Evolutionary conservation across 2,329 filamentous ascomycete genomes (phyloP).

Genomic region (Pseudocercospora crystallina): DNA sequence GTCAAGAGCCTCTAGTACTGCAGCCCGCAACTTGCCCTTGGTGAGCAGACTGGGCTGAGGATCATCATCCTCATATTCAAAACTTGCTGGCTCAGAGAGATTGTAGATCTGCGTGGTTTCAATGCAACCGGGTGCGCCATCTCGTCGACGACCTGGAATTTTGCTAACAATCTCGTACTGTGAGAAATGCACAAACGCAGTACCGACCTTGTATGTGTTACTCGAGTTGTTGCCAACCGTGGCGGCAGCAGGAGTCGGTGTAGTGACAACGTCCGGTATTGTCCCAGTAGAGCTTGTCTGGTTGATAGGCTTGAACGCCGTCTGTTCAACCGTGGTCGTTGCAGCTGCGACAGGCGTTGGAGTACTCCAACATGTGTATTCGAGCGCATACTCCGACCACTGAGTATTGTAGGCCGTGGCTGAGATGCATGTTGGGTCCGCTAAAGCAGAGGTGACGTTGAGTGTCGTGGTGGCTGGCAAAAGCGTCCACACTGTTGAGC

Average conservation of each 20-base stretch:
- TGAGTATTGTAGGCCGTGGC: conserved; percentile 23
- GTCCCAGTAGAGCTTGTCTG: conserved; percentile 28
- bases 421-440: conserved; percentile 27
- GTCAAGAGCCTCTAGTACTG: conserved; percentile 35
- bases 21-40: conserved; percentile 31
- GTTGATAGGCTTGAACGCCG: conserved; percentile 29
- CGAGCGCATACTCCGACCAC: conserved; percentile 16
- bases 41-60: conserved; percentile 30
- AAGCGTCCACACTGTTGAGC: conserved; percentile 33
- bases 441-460: conserved; percentile 34
- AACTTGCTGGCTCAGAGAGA: conserved; percentile 37
- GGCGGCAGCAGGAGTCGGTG: conserved; percentile 31
- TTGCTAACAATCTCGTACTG: conserved; percentile 43
- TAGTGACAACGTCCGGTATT: conserved; percentile 31
- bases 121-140: conserved; percentile 33
- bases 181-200: conserved; percentile 46
- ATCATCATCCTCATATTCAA: conserved; percentile 38
- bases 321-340: conserved; percentile 33
- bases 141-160: conserved; percentile 23
- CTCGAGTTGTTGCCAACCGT: conserved; percentile 24
- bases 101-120: conserved; percentile 37
- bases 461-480: conserved; percentile 33
- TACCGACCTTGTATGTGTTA: conserved; percentile 29
- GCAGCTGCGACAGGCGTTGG: conserved; percentile 32
- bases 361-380: conserved; percentile 27